Base-by-base conservation (phyloP, 495 filamentous ascomycete species). In the Talaromyces ruber region DNA sequence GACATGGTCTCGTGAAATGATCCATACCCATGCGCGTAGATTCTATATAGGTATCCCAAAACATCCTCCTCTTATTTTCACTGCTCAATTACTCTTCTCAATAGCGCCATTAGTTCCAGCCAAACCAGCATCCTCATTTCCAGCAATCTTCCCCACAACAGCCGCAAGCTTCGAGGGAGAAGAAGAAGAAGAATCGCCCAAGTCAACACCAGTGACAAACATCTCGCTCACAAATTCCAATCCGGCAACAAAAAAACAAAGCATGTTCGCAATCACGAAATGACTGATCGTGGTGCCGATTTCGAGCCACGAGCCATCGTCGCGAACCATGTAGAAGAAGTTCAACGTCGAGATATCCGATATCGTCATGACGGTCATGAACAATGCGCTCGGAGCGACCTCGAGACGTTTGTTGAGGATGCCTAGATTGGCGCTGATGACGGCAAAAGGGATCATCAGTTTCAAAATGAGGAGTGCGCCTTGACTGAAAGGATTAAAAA, bases 261-360 rank as follows among this genome's bases (percentile, higher is more conserved):
- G 70, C 66, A 89, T 64, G 70, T 92, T 96, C 18, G 91, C 93
- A 73, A 99, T 98, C 63, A 84, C 84, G 72, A 97, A 99, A 66
- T 97, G 91, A 66, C 84, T 94, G 63, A 99, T 99, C 1, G 89
- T 96, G 32, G 89, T 93, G 54, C 95, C 95, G 68, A 98, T 99
- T 67, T 99, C 95, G 58, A 99, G 76, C 95, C 95, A 99, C 37
- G 86, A 91, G 0, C 95, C 94, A 71, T 98, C 92, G 70, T 99
- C 95, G 60, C 86, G 86, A 6, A 99, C 95, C 70, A 96, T 87
- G 82, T 88, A 99, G 74, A 99, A 99, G 80, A 99, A 99, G 72
- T 94, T 92, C 60, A 99, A 79, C 4, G 95, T 98, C 67, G 98
- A 79, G 52, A 97, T 85, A 72, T 99, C 95, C 57, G 90, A 90